A percentile compares a stretch with the other conserved stretches of the same genome.
Conservation (phyloP, 257 asterid species). For the Solanum dulcamara region DNA sequence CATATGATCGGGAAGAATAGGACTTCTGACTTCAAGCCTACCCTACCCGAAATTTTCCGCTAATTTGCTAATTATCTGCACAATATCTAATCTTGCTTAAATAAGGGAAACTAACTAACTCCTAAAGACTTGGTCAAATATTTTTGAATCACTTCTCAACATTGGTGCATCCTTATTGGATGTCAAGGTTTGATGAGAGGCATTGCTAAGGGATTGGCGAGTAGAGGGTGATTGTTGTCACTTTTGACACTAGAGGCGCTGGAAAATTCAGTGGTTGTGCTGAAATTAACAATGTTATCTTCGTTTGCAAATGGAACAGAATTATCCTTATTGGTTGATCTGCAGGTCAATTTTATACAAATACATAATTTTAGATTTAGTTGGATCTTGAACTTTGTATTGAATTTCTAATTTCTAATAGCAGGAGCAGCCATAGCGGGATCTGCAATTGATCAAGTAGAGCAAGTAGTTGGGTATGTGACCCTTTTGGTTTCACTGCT, state of each 20-base stretch:
- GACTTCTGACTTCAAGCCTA: too few species aligned
- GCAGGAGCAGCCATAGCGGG: slow-evolving; percentile 79
- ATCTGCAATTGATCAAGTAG: slow-evolving; percentile 58
- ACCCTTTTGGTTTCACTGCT: slow-evolving; percentile 68
- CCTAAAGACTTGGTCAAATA: background rate
- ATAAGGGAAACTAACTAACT: background rate
- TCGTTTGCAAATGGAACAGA: slow-evolving; percentile 63
- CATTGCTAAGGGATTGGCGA: slow-evolving; percentile 55
- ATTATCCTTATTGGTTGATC: slow-evolving; percentile 70
- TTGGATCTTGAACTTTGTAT: background rate
- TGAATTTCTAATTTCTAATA: background rate
- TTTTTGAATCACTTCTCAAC: too few species aligned
- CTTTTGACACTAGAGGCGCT: slow-evolving; percentile 73
- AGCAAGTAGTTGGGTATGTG: slow-evolving; percentile 53
- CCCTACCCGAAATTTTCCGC: too few species aligned
- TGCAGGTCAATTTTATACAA: slow-evolving; percentile 63
- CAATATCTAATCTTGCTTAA: background rate
- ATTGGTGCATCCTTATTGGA: slow-evolving; percentile 67
- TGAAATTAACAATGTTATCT: slow-evolving; percentile 64
- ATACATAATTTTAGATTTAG: too few species aligned
- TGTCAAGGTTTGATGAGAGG: slow-evolving; percentile 77
- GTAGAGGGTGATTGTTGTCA: slow-evolving; percentile 49
- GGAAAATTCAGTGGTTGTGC: slow-evolving; percentile 75
- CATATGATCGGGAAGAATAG: too few species aligned
- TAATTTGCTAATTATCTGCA: too few species aligned